Percentiles rank a stretch among this genome's conserved stretches.
These are phyloP conservation scores for Tulasnella sp. DNA, from an alignment of 768 basidiomycete species.

Conservation along the genomic window DNA sequence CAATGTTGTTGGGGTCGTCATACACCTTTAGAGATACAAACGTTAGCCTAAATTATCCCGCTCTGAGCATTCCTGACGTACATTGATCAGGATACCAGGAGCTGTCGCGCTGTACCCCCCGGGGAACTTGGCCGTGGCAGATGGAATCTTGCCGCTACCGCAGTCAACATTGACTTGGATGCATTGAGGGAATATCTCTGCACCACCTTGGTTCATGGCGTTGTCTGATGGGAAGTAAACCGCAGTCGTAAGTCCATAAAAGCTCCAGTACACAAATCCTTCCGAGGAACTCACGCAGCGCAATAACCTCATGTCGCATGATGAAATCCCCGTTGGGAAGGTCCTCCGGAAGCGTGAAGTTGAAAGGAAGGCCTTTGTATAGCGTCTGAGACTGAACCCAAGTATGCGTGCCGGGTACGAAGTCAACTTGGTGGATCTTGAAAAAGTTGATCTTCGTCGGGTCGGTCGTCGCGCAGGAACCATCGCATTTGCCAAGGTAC, in stretches of 20 bases:
- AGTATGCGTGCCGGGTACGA: slow-evolving; percentile 10
- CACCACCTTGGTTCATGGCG: slow-evolving; percentile 43
- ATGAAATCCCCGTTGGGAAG: slow-evolving; percentile 61
- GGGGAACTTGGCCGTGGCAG: slow-evolving; percentile 49
- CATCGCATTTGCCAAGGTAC: slow-evolving; percentile 55
- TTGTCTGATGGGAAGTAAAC: slow-evolving; percentile 23
- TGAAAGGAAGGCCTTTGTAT: slow-evolving; percentile 1
- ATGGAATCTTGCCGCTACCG: slow-evolving; percentile 23
- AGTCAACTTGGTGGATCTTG: slow-evolving; percentile 44
- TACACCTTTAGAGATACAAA: not conserved
- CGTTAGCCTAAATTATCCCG: not conserved
- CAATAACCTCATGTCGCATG: slow-evolving; percentile 43
- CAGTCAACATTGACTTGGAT: slow-evolving; percentile 33
- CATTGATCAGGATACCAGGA: slow-evolving; percentile 49
- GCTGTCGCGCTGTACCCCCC: slow-evolving; percentile 64
- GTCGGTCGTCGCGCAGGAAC: slow-evolving; percentile 49
- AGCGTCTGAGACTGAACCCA: slow-evolving; percentile 41
- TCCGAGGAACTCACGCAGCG: not conserved
- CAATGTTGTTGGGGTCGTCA: not conserved
- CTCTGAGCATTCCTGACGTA: not conserved
- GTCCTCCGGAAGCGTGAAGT: slow-evolving; percentile 28
- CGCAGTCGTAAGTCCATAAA: not conserved
- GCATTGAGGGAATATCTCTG: slow-evolving; percentile 74
- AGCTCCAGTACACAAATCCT: not conserved
- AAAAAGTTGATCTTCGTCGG: slow-evolving; percentile 53